Evolutionary conservation across 164 flowering plant species (phyloP).

Genomic region (Aristolochia fimbriata): DNA sequence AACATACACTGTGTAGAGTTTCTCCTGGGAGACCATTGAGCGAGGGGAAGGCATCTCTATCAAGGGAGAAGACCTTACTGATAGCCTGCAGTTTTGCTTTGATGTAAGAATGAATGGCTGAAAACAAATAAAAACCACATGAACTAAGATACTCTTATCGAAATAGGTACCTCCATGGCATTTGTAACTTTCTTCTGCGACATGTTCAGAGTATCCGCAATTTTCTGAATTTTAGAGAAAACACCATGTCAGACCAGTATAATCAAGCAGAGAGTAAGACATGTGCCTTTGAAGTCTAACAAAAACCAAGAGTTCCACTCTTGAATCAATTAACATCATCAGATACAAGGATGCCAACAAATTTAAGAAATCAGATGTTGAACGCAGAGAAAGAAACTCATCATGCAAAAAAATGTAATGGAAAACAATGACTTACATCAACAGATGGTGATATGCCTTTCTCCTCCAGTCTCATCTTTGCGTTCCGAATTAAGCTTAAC

Average conservation of each 20-base stretch:
- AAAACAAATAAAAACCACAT: background rate
- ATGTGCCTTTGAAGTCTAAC: background rate
- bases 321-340: background rate
- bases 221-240: slow-evolving; percentile 39
- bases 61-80: slow-evolving; percentile 73
- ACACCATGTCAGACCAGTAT: slow-evolving; percentile 6
- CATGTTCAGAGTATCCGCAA: slow-evolving; percentile 78
- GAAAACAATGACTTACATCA: slow-evolving; percentile 41
- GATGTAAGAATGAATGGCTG: slow-evolving; percentile 9
- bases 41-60: slow-evolving; percentile 82
- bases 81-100: slow-evolving; percentile 42
- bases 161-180: slow-evolving; percentile 77
- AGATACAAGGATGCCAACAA: background rate
- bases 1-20: slow-evolving; percentile 83
- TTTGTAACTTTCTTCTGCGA: slow-evolving; percentile 78
- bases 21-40: slow-evolving; percentile 92
- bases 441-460: slow-evolving; percentile 76
- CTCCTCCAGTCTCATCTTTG: slow-evolving; percentile 60
- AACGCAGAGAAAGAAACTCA: background rate
- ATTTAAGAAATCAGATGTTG: background rate
- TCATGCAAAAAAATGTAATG: background rate
- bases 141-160: background rate
- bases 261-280: background rate
- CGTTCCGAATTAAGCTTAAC: slow-evolving; percentile 60
- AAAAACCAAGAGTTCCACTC: background rate